A percentile compares a stretch with the other conserved stretches of the same genome.
Conservation (phyloP, 2,329 filamentous ascomycete species). For the Pestalotiopsis sp. region DNA sequence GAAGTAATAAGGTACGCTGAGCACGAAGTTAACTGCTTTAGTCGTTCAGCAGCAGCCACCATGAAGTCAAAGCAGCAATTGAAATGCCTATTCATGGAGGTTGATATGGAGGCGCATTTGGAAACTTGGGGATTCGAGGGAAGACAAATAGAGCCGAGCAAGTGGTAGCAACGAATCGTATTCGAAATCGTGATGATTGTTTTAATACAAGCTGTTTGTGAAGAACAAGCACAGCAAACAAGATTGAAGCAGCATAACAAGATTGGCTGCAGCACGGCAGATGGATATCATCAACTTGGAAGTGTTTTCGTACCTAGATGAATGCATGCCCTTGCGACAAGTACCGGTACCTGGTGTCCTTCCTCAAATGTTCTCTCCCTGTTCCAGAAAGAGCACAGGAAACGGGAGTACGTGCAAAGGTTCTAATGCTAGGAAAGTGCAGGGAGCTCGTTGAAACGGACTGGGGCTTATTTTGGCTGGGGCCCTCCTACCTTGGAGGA, state of each 20-base stretch:
- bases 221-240: neutral
- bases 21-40: neutral
- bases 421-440: constrained; percentile 1
- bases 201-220: neutral
- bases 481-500: neutral
- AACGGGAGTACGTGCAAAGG: neutral
- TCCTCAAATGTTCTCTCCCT: neutral
- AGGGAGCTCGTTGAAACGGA: constrained; percentile 13
- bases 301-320: neutral
- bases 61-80: neutral
- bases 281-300: neutral
- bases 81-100: no score
- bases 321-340: neutral
- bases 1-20: neutral
- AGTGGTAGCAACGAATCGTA: no score
- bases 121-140: no score
- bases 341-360: neutral
- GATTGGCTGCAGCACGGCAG: neutral
- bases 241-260: neutral
- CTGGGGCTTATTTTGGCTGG: neutral
- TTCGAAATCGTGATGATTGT: no score
- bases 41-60: neutral
- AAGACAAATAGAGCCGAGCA: no score
- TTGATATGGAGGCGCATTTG: no score
- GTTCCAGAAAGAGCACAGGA: neutral